phyloP scores from a whole-genome alignment of 202 grass and related monocot genomes.

The Schoenoplectus tabernaemontani region DNA sequence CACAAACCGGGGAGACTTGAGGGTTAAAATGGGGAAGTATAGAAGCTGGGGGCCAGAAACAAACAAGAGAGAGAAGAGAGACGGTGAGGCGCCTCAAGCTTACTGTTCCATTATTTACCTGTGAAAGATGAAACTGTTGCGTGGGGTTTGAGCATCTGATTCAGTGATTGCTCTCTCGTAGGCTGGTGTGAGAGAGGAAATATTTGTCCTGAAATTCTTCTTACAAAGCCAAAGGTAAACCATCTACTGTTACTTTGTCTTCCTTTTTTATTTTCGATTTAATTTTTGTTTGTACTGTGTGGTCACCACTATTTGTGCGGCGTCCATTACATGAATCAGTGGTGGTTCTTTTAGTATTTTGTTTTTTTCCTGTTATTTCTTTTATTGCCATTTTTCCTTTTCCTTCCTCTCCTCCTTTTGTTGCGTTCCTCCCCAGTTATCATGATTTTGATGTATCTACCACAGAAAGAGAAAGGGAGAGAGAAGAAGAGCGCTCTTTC shows the following conservation, averaged over 20 bases:
- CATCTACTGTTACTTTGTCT: not conserved
- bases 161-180: not conserved
- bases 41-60: not conserved
- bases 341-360: not conserved
- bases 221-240: not conserved
- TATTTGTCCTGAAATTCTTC: constrained; percentile 3
- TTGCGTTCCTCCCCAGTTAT: not conserved
- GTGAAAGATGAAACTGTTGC: too few relatives aligned
- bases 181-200: not conserved
- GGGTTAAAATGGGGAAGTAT: constrained; percentile 9
- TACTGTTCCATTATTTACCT: constrained; percentile 27
- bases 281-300: not conserved
- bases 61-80: not conserved
- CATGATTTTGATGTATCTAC: constrained; percentile 30
- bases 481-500: not conserved
- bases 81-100: not conserved
- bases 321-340: constrained; percentile 15
- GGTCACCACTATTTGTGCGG: constrained; percentile 13
- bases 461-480: not conserved
- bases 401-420: not conserved
- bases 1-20: not conserved
- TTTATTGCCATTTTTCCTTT: not conserved
- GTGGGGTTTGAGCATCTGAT: constrained; percentile 18
- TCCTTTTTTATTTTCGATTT: not conserved
- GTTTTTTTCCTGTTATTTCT: constrained; percentile 2